phyloP scores from a whole-genome alignment of 2,329 filamentous ascomycete species.

The Talaromyces sp. region DNA sequence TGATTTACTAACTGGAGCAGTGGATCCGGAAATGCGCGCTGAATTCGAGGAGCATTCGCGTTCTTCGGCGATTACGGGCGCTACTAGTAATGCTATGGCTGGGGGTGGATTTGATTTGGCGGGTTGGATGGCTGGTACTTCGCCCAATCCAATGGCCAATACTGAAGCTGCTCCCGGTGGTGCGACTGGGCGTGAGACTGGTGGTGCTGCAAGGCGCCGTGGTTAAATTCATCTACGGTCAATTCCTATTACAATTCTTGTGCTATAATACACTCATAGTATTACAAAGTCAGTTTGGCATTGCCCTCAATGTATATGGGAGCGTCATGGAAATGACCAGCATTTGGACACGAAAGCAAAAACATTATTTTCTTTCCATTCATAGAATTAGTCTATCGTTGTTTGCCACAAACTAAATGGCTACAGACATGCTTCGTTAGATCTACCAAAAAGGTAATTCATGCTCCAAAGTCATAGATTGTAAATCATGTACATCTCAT shows the following conservation, averaged over 20 bases:
- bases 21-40: conserved; percentile 94
- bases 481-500: conserved; percentile 15
- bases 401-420: too few relatives aligned
- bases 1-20: conserved; percentile 49
- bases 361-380: too few relatives aligned
- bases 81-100: conserved; percentile 62
- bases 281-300: background rate
- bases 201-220: conserved; percentile 30
- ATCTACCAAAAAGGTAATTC: background rate
- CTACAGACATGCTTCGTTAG: too few relatives aligned
- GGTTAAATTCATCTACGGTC: conserved; percentile 22
- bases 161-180: conserved; percentile 21
- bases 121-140: conserved; percentile 67
- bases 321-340: too few relatives aligned
- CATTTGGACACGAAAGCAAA: background rate
- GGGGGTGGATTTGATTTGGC: conserved; percentile 67
- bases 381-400: too few relatives aligned
- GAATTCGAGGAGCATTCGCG: conserved; percentile 93
- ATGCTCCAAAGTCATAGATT: conserved; percentile 7
- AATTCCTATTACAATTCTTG: background rate
- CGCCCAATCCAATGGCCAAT: conserved; percentile 29
- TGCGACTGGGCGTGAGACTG: conserved; percentile 32
- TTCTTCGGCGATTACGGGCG: conserved; percentile 66
- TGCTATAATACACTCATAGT: background rate
- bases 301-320: too few relatives aligned